Evolutionary conservation across 179 eudicot genomes (phyloP).

Genomic region (Beta macrorhiza): DNA sequence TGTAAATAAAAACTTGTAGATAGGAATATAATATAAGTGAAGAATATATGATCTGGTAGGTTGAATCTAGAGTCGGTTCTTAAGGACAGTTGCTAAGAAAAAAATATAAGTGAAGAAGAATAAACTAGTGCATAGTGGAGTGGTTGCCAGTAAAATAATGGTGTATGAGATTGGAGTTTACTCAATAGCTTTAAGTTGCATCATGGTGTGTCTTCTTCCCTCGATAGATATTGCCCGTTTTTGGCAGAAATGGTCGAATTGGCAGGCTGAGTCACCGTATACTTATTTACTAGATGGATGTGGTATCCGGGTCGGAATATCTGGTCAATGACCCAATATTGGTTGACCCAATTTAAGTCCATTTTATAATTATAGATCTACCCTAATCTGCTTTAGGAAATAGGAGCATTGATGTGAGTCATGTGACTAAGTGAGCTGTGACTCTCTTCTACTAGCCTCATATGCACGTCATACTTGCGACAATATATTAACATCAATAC

Average conservation of each 20-base stretch:
- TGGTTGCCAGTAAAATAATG: constrained; percentile 4
- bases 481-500: too few relatives aligned
- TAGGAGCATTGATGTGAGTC: too few relatives aligned
- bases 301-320: not conserved
- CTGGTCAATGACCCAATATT: not conserved
- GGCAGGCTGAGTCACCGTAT: not conserved
- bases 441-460: too few relatives aligned
- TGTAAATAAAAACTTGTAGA: too few relatives aligned
- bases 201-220: not conserved
- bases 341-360: not conserved
- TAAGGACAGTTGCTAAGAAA: not conserved
- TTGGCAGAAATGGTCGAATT: not conserved
- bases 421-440: too few relatives aligned
- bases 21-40: too few relatives aligned
- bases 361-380: too few relatives aligned
- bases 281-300: not conserved
- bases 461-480: too few relatives aligned
- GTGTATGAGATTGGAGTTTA: not conserved
- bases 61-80: constrained; percentile 7
- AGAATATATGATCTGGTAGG: too few relatives aligned
- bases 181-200: not conserved
- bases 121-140: constrained; percentile 2
- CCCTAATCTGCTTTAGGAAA: too few relatives aligned
- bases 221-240: not conserved
- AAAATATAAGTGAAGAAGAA: too few relatives aligned